Conservation (phyloP, 352 stramenopile species). For the Phytophthora quininea region DNA sequence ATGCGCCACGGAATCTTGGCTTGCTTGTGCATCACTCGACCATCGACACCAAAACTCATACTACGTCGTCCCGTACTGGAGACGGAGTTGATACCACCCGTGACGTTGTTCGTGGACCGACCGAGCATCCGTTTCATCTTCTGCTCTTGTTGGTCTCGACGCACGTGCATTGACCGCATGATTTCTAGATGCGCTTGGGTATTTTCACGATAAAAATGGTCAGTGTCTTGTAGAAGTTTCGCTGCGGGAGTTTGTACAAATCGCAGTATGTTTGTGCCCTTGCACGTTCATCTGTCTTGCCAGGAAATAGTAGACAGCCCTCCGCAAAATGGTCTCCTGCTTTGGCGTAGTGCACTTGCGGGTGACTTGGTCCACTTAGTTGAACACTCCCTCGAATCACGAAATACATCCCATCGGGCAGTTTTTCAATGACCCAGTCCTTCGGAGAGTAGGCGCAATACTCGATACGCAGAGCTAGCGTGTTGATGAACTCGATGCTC, state of each 20-base stretch:
- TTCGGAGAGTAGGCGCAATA: slow-evolving; percentile 64
- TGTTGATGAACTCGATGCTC: slow-evolving; percentile 76
- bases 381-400: slow-evolving; percentile 60
- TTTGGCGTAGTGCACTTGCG: slow-evolving; percentile 42
- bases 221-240: slow-evolving; percentile 57
- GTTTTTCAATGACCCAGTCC: slow-evolving; percentile 77
- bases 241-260: slow-evolving; percentile 71
- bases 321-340: slow-evolving; percentile 62
- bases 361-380: slow-evolving; percentile 40
- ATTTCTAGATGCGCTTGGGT: slow-evolving; percentile 39
- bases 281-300: slow-evolving; percentile 53
- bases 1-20: slow-evolving; percentile 45
- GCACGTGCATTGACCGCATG: slow-evolving; percentile 61
- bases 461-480: slow-evolving; percentile 54
- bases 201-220: slow-evolving; percentile 57
- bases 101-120: slow-evolving; percentile 31
- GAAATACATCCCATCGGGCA: slow-evolving; percentile 72
- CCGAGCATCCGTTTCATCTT: slow-evolving; percentile 84
- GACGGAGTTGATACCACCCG: neutral
- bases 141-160: slow-evolving; percentile 71
- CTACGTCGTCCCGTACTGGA: slow-evolving; percentile 9
- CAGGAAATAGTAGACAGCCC: slow-evolving; percentile 48
- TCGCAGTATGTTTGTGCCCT: slow-evolving; percentile 75
- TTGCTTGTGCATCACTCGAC: neutral
- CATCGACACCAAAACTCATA: slow-evolving; percentile 9